phyloP scores from a whole-genome alignment of 2,329 filamentous ascomycete species.

The Teratosphaeria pseudoeucalypti region DNA sequence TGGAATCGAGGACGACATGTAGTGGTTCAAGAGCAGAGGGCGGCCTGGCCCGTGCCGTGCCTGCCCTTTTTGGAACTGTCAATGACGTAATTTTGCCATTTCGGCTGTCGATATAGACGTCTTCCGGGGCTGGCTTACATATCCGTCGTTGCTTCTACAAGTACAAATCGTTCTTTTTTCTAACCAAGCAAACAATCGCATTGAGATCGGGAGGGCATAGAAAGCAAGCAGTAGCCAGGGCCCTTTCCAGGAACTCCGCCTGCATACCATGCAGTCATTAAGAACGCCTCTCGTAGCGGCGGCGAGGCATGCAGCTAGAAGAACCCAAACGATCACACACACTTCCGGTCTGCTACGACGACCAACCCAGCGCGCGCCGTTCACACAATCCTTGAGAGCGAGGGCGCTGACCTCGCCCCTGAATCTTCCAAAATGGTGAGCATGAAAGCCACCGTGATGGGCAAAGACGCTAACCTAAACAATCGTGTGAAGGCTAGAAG shows the following conservation, averaged over 20 bases:
- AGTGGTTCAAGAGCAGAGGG: too few relatives aligned
- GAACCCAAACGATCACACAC: neutral
- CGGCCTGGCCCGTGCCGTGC: neutral
- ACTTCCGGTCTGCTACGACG: neutral
- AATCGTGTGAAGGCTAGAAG: conserved; percentile 56
- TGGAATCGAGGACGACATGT: too few relatives aligned
- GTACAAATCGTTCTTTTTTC: neutral
- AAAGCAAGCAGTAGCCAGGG: neutral
- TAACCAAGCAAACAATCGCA: neutral
- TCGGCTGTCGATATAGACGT: neutral
- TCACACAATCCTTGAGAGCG: conserved; percentile 1
- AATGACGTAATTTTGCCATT: neutral
- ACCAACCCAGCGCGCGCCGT: conserved; percentile 5
- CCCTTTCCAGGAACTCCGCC: neutral
- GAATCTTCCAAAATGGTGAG: conserved; percentile 37
- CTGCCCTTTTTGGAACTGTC: neutral
- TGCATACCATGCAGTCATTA: neutral
- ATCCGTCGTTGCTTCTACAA: neutral
- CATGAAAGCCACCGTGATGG: neutral
- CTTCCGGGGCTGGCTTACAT: neutral
- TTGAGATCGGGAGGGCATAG: neutral
- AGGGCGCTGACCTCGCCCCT: conserved; percentile 23
- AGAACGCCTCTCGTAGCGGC: conserved; percentile 3
- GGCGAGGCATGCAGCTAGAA: conserved; percentile 1
- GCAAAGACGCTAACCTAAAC: neutral